These are phyloP conservation scores for Saccharum spontaneum DNA, from an alignment of 176 grass and related monocot genomes.

Conservation along the genomic window DNA sequence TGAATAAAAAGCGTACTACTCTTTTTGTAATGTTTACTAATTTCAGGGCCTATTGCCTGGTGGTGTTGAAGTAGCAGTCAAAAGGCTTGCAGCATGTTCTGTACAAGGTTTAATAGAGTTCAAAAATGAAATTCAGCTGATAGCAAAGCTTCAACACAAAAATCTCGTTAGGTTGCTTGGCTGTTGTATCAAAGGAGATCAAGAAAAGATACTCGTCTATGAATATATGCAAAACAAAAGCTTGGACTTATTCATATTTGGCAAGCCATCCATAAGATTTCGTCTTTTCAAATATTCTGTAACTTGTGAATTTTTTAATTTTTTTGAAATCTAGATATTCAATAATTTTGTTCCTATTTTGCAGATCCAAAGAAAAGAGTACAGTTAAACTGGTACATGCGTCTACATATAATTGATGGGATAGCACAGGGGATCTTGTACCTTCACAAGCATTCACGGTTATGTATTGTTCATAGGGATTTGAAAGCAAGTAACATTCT, in stretches of 20 bases:
- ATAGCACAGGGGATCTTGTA: constrained; percentile 61
- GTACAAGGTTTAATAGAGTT: constrained; percentile 64
- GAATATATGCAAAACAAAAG: constrained; percentile 81
- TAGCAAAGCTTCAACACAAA: constrained; percentile 58
- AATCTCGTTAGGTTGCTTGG: constrained; percentile 57
- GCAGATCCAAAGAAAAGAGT: constrained; percentile 28
- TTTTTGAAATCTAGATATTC: neutral
- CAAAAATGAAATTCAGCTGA: constrained; percentile 47
- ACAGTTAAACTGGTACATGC: constrained; percentile 39
- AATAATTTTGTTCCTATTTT: constrained; percentile 8
- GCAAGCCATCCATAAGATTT: constrained; percentile 1
- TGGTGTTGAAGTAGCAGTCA: constrained; percentile 63
- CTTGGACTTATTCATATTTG: constrained; percentile 65
- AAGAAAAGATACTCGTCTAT: constrained; percentile 67
- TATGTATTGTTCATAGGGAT: constrained; percentile 61
- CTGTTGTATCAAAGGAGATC: constrained; percentile 39
- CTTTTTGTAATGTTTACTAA: neutral
- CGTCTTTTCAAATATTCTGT: neutral
- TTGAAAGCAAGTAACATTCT: constrained; percentile 74
- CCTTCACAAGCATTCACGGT: constrained; percentile 59
- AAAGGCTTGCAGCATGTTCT: constrained; percentile 49
- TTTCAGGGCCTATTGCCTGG: constrained; percentile 46
- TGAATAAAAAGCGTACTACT: neutral
- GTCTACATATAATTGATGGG: constrained; percentile 49
- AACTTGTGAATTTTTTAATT: neutral